Evolutionary conservation across 768 basidiomycete genomes (phyloP).

Genomic region (Tulasnella sp.): DNA sequence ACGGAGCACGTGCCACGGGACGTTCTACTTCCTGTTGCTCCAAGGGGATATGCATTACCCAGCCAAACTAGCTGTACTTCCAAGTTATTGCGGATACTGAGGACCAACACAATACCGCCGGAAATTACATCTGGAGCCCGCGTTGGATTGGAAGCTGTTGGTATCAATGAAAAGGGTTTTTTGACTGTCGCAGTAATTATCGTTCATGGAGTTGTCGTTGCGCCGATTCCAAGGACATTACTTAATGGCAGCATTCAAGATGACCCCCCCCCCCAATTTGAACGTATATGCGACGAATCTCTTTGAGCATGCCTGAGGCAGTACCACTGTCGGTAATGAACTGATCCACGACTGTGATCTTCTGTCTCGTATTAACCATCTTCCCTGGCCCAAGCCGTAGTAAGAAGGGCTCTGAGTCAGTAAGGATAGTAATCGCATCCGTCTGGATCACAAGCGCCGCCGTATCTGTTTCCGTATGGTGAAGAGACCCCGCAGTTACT

Average conservation of each 20-base stretch:
- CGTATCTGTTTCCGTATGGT: background rate
- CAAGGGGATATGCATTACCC: background rate
- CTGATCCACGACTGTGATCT: constrained; percentile 24
- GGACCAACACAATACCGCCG: background rate
- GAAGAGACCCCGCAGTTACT: background rate
- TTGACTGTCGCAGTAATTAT: constrained; percentile 47
- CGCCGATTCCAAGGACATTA: background rate
- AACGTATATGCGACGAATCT: constrained; percentile 10
- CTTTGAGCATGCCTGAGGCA: background rate
- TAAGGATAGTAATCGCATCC: constrained; percentile 24
- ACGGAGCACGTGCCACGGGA: background rate
- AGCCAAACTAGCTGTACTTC: background rate
- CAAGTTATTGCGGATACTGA: background rate
- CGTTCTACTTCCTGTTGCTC: background rate
- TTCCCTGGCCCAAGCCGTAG: background rate
- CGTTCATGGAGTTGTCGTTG: constrained; percentile 47
- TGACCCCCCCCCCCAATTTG: background rate
- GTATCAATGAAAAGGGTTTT: constrained; percentile 47
- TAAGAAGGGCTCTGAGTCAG: background rate
- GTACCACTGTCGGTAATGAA: constrained; percentile 21
- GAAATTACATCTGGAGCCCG: constrained; percentile 38
- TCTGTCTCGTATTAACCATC: background rate
- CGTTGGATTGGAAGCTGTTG: constrained; percentile 43
- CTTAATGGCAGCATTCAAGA: background rate
- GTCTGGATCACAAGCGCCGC: background rate